These are phyloP conservation scores for Gardenia jasminoides DNA, from an alignment of 257 asterid genomes.

Conservation along the genomic window DNA sequence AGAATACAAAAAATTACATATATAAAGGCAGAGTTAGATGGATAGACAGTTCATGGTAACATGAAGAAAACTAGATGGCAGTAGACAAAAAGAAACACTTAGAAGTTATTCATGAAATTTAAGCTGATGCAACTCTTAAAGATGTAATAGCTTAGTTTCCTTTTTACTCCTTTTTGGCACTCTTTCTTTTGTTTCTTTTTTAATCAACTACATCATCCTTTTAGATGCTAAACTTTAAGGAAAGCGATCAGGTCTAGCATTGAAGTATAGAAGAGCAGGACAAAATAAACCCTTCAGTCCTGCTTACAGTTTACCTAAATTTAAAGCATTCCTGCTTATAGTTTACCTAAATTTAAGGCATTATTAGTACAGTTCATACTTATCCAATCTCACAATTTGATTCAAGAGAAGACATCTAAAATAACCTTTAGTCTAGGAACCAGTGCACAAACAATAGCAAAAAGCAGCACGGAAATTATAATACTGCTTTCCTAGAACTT, in stretches of 20 bases:
- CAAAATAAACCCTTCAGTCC: not conserved
- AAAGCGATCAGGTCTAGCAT: not conserved
- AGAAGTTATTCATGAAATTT: not conserved
- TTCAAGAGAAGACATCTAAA: not conserved
- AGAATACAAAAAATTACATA: not conserved
- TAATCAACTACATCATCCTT: not conserved
- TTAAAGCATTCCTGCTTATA: not conserved
- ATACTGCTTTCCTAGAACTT: not conserved
- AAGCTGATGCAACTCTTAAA: not conserved
- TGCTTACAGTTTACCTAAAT: not conserved
- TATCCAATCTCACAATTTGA: not conserved
- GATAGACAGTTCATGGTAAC: not conserved
- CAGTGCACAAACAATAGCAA: not conserved
- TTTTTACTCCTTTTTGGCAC: not conserved
- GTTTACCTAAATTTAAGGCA: not conserved
- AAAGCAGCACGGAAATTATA: not conserved
- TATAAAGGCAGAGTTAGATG: not conserved
- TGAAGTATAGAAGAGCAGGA: not conserved
- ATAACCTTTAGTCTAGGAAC: not conserved
- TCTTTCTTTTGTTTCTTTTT: not conserved
- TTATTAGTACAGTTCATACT: too few species aligned
- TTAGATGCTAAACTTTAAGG: not conserved
- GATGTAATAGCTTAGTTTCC: not conserved
- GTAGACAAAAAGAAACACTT: too few species aligned
- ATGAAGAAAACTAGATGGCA: not conserved